Evolutionary conservation across 2,329 filamentous ascomycete species (phyloP).

Genomic region (Monosporascus sp.): DNA sequence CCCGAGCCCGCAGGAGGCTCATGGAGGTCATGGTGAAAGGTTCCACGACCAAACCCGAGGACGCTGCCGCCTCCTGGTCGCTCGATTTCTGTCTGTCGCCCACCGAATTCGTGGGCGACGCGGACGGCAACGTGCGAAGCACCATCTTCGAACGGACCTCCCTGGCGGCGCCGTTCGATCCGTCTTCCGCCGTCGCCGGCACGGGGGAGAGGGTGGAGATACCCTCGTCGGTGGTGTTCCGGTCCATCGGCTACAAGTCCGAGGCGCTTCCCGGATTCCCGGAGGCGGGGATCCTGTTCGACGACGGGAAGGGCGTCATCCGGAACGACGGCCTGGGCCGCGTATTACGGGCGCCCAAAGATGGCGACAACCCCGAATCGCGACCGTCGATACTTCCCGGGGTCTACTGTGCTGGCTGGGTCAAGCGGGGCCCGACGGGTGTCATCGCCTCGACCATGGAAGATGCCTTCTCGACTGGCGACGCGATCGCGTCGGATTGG

Average conservation of each 20-base stretch:
- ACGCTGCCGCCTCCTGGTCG: slow-evolving; percentile 67
- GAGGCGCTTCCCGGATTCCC: slow-evolving; percentile 68
- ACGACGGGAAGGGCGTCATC: slow-evolving; percentile 68
- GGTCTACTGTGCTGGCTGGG: slow-evolving; percentile 92
- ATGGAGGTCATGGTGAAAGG: slow-evolving; percentile 79
- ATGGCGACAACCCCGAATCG: slow-evolving; percentile 24
- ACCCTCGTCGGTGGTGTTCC: slow-evolving; percentile 70
- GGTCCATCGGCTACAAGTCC: slow-evolving; percentile 93
- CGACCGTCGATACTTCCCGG: slow-evolving; percentile 53
- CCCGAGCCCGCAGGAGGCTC: slow-evolving; percentile 69
- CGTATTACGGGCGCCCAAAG: slow-evolving; percentile 41
- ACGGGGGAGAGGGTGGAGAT: slow-evolving; percentile 49
- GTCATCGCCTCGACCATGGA: slow-evolving; percentile 96
- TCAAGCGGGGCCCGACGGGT: slow-evolving; percentile 88
- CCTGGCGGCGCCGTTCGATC: slow-evolving; percentile 51
- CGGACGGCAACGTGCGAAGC: slow-evolving; percentile 48
- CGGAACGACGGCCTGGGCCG: slow-evolving; percentile 78
- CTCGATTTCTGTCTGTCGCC: slow-evolving; percentile 84
- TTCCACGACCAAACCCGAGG: slow-evolving; percentile 44
- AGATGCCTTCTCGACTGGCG: slow-evolving; percentile 85
- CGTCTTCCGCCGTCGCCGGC: slow-evolving; percentile 40
- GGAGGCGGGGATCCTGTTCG: slow-evolving; percentile 72
- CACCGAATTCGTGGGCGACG: slow-evolving; percentile 54
- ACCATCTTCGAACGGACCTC: slow-evolving; percentile 62
- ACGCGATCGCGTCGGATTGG: slow-evolving; percentile 81